Percentiles rank a stretch among this genome's conserved stretches.
These are phyloP conservation scores for Citrus maxima DNA, from an alignment of 345 rosid species.

Conservation along the genomic window DNA sequence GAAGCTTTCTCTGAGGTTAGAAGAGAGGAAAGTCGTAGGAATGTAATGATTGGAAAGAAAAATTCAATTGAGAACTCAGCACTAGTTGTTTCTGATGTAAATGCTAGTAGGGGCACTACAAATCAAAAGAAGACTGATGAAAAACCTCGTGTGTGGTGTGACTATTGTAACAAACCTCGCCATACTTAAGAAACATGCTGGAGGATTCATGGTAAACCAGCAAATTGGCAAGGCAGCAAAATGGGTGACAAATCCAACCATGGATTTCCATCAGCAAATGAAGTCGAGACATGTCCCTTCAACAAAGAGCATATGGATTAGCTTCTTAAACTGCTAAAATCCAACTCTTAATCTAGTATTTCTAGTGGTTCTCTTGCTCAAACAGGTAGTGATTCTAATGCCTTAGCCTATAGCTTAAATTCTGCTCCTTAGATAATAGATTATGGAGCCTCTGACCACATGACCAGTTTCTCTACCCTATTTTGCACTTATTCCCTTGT, in stretches of 20 bases:
- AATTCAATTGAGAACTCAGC: not conserved
- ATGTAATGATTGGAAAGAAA: not conserved
- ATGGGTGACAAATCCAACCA: no score
- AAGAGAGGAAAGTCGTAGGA: not conserved
- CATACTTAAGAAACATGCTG: no score
- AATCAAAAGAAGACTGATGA: no score
- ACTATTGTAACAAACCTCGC: no score
- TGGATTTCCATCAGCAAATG: no score
- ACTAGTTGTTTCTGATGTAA: not conserved
- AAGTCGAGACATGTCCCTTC: no score
- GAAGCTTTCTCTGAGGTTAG: no score
- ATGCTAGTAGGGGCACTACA: not conserved
- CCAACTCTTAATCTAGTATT: not conserved
- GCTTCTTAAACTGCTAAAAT: not conserved
- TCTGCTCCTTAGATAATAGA: not conserved
- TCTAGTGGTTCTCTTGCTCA: not conserved
- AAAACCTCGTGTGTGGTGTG: no score
- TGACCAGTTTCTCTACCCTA: not conserved
- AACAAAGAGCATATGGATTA: no score
- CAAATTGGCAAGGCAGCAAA: no score
- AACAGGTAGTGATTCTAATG: not conserved
- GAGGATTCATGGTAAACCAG: no score
- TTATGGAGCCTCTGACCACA: not conserved
- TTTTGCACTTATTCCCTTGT: conserved; percentile 1
- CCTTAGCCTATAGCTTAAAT: not conserved